Evolutionary conservation across 1,139 yeast genomes (phyloP).

Genomic region (Blastobotrys apis): DNA sequence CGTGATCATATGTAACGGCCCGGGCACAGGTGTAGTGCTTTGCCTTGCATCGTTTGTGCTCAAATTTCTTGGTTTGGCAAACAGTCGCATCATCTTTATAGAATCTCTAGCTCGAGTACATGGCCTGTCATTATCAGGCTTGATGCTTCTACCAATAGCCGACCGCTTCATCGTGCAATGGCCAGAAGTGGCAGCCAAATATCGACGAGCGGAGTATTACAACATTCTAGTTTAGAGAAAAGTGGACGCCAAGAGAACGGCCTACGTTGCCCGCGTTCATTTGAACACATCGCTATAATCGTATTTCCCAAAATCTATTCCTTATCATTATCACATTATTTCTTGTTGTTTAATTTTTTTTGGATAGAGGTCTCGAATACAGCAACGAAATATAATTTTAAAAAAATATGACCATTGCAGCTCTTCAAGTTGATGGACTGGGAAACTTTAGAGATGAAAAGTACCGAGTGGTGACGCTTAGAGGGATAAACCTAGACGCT

Average conservation of each 20-base stretch:
- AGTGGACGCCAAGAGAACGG: not conserved
- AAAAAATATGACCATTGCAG: slow-evolving; percentile 6
- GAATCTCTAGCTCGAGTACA: slow-evolving; percentile 88
- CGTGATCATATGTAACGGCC: slow-evolving; percentile 73
- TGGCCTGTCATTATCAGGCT: slow-evolving; percentile 71
- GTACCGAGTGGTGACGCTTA: slow-evolving; percentile 55
- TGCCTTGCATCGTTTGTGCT: slow-evolving; percentile 58
- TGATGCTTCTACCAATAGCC: slow-evolving; percentile 59
- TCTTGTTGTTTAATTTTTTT: too few relatives aligned
- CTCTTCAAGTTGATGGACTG: slow-evolving; percentile 35
- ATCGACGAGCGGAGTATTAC: slow-evolving; percentile 65
- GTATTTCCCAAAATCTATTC: too few relatives aligned
- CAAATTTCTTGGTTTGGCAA: slow-evolving; percentile 48
- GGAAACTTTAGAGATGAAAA: slow-evolving; percentile 58
- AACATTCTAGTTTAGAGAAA: slow-evolving; percentile 62
- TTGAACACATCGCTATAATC: too few relatives aligned
- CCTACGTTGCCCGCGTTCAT: not conserved
- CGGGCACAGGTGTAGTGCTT: slow-evolving; percentile 84
- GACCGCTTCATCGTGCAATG: slow-evolving; percentile 88
- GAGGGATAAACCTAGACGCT: slow-evolving; percentile 77
- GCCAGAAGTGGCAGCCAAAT: slow-evolving; percentile 55
- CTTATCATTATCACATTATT: too few relatives aligned
- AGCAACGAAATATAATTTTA: too few relatives aligned
- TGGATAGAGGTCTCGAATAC: too few relatives aligned
- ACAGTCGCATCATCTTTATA: slow-evolving; percentile 65